A percentile compares a stretch with the other conserved stretches of the same genome.
Conservation (phyloP, 495 filamentous ascomycete species). For the Delitschia confertaspora region DNA sequence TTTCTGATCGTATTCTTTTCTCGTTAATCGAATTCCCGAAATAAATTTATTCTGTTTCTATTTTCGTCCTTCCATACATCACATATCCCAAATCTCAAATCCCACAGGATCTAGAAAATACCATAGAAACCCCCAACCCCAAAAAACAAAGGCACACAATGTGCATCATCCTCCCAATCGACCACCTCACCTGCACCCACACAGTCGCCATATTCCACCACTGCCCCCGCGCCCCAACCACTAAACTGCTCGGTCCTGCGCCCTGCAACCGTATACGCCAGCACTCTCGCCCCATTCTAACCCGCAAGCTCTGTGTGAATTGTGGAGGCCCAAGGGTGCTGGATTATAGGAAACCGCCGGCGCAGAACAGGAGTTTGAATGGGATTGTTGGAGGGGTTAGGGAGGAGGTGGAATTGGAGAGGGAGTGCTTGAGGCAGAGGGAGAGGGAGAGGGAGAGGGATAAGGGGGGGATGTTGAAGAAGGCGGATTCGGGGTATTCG, state of each 20-base stretch:
- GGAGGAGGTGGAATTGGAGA: conserved; percentile 14
- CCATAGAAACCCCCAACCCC: no score
- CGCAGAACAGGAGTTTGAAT: no score
- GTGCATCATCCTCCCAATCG: conserved; percentile 21
- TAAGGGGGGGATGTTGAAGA: no score
- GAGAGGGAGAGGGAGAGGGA: no score
- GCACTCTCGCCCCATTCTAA: conserved; percentile 16
- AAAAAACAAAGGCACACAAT: neutral
- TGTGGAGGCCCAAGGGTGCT: conserved; percentile 14
- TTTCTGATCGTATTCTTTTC: neutral
- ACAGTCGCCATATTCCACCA: conserved; percentile 19
- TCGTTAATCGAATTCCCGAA: neutral
- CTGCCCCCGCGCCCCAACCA: conserved; percentile 8
- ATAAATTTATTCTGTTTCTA: neutral
- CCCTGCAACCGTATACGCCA: conserved; percentile 12
- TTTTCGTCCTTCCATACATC: neutral
- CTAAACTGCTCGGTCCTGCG: neutral
- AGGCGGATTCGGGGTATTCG: no score
- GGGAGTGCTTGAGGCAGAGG: no score
- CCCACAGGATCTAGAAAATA: no score
- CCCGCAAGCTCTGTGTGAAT: conserved; percentile 14
- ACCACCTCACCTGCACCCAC: conserved; percentile 17
- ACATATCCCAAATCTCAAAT: no score
- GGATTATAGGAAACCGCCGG: no score
- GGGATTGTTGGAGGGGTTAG: no score